Percentiles rank a stretch among this genome's conserved stretches.
These are phyloP conservation scores for Raffaelea albimanens DNA, from an alignment of 2,329 filamentous ascomycete species.

Conservation along the genomic window DNA sequence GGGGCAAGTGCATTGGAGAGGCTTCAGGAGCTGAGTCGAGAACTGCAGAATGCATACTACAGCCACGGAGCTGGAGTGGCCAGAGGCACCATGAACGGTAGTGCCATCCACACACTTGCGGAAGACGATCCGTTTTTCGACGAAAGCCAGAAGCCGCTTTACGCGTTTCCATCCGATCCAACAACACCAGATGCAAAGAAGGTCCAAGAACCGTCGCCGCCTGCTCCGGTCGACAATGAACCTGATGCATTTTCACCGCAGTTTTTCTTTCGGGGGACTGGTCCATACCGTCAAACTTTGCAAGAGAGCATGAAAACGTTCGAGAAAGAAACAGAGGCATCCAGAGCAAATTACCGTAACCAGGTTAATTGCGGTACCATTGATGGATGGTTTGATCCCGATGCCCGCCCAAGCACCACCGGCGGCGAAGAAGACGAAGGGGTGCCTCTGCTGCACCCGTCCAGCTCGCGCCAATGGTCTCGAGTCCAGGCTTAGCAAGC, in stretches of 20 bases:
- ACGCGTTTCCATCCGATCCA: slow-evolving; percentile 9
- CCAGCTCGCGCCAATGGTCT: slow-evolving; percentile 11
- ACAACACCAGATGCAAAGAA: slow-evolving; percentile 5
- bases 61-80: background rate
- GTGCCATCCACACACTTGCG: background rate
- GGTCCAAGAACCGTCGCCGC: background rate
- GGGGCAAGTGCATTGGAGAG: slow-evolving; percentile 5
- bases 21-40: slow-evolving; percentile 10
- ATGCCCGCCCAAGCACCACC: background rate
- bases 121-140: slow-evolving; percentile 9
- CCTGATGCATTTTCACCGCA: slow-evolving; percentile 1
- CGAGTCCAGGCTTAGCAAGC: slow-evolving; percentile 13
- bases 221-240: slow-evolving; percentile 5
- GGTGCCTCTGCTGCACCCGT: slow-evolving; percentile 7
- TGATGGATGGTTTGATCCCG: too few relatives aligned
- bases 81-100: background rate
- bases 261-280: slow-evolving; percentile 43
- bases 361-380: too few relatives aligned
- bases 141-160: background rate
- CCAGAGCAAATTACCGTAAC: background rate
- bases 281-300: slow-evolving; percentile 45
- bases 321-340: slow-evolving; percentile 13
- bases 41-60: slow-evolving; percentile 7
- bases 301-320: slow-evolving; percentile 33
- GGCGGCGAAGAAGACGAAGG: slow-evolving; percentile 1